phyloP scores from a whole-genome alignment of 139 green algal genomes.

The Pseudopediastrum boryanum region DNA sequence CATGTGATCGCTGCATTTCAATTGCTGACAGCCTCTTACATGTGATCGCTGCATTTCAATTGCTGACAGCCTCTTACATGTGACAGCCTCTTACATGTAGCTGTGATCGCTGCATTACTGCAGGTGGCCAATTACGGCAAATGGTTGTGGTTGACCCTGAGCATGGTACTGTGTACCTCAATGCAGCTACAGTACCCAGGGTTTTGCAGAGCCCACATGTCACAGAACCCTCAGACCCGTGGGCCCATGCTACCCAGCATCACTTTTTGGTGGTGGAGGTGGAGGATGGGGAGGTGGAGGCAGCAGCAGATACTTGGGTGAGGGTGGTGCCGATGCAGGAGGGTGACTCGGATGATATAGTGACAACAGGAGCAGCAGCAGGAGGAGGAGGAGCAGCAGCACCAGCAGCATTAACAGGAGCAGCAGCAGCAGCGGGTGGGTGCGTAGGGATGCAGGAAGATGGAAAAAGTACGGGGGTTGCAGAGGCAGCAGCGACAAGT shows the following conservation, averaged over 20 bases:
- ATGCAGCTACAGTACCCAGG: conserved; percentile 73
- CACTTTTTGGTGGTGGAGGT: conserved; percentile 58
- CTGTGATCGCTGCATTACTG: too few relatives aligned
- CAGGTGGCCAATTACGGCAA: conserved; percentile 43
- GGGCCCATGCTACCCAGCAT: conserved; percentile 25
- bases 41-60: background rate
- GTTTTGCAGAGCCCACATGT: conserved; percentile 7
- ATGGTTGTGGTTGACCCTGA: conserved; percentile 59
- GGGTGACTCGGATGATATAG: too few relatives aligned
- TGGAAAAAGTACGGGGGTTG: too few relatives aligned
- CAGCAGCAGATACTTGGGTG: conserved; percentile 49
- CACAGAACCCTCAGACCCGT: background rate
- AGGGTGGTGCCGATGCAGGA: too few relatives aligned
- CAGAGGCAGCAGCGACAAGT: too few relatives aligned
- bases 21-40: background rate
- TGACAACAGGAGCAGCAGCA: too few relatives aligned
- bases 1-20: background rate
- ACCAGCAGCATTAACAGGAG: too few relatives aligned
- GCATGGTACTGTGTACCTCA: conserved; percentile 63
- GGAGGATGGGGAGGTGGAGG: conserved; percentile 26
- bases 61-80: background rate
- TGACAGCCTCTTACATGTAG: too few relatives aligned
- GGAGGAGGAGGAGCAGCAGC: too few relatives aligned
- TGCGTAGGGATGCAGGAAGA: too few relatives aligned
- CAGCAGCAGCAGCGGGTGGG: too few relatives aligned